These are phyloP conservation scores for Alternaria arborescens DNA, from an alignment of 2,329 filamentous ascomycete genomes.

Conservation along the genomic window DNA sequence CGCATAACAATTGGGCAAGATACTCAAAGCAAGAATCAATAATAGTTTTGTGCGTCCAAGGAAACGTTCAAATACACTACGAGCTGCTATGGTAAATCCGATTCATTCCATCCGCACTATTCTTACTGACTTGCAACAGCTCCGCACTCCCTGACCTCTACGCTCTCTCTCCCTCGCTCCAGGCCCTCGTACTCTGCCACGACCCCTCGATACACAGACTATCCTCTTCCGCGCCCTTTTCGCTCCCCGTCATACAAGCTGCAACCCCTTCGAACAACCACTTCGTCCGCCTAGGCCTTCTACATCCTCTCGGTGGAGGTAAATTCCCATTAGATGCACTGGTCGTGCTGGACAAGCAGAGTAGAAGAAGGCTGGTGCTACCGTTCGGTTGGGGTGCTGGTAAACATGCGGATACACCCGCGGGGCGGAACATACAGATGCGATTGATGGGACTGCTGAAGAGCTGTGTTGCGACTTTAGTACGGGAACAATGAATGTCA, in stretches of 20 bases:
- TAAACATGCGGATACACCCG: conserved; percentile 43
- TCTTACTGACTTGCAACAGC: conserved; percentile 22
- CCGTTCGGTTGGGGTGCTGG: conserved; percentile 58
- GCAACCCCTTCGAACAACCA: conserved; percentile 46
- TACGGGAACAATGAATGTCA: conserved; percentile 15
- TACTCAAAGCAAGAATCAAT: conserved; percentile 30
- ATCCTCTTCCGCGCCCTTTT: conserved; percentile 35
- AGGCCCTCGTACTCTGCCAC: conserved; percentile 47
- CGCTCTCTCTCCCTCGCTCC: conserved; percentile 41
- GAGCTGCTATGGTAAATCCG: conserved; percentile 44
- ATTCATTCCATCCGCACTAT: background rate
- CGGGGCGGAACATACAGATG: conserved; percentile 41
- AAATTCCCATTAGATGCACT: conserved; percentile 55
- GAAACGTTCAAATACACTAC: conserved; percentile 46
- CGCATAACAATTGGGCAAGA: conserved; percentile 40
- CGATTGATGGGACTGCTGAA: conserved; percentile 40
- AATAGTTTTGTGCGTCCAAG: conserved; percentile 46
- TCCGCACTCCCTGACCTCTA: conserved; percentile 42
- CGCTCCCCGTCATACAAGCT: conserved; percentile 45
- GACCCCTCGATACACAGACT: conserved; percentile 42
- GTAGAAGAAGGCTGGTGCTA: conserved; percentile 52
- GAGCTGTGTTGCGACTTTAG: conserved; percentile 38
- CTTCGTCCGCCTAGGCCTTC: conserved; percentile 52
- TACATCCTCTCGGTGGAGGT: conserved; percentile 57
- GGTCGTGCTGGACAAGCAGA: conserved; percentile 53